Conservation (phyloP, 2,329 filamentous ascomycete genomes). For the Endoconidiophora polonica region DNA sequence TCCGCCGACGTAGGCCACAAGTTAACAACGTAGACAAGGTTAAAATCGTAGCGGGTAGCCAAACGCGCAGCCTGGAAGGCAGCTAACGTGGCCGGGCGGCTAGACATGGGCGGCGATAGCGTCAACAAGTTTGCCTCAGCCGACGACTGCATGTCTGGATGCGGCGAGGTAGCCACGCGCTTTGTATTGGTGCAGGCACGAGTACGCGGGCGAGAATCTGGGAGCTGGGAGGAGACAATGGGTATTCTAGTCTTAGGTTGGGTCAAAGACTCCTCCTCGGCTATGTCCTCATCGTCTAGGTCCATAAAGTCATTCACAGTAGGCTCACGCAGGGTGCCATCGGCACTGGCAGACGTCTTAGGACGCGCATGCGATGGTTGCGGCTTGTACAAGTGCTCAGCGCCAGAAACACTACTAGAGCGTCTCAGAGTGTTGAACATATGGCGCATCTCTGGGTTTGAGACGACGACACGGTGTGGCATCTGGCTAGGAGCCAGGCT, state of each 20-base stretch:
- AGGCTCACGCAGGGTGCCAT: conserved; percentile 29
- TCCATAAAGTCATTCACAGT: conserved; percentile 36
- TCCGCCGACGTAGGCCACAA: conserved; percentile 30
- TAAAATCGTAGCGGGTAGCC: conserved; percentile 38
- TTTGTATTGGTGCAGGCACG: conserved; percentile 7
- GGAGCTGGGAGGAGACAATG: neutral
- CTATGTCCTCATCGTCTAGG: conserved; percentile 41
- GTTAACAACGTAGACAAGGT: conserved; percentile 42
- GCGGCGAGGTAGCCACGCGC: neutral
- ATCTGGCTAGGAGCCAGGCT: neutral
- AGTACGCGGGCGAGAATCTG: conserved; percentile 1
- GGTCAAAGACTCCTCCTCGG: conserved; percentile 23
- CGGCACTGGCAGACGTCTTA: conserved; percentile 10
- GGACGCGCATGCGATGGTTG: neutral
- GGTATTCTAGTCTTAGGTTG: conserved; percentile 10
- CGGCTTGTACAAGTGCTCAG: conserved; percentile 2
- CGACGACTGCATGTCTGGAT: conserved; percentile 13
- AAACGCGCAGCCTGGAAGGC: conserved; percentile 39
- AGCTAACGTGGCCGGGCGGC: conserved; percentile 28
- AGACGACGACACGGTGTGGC: neutral
- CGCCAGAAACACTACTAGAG: conserved; percentile 9
- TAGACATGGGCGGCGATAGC: conserved; percentile 28
- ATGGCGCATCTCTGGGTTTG: conserved; percentile 6
- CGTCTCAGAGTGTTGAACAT: conserved; percentile 4
- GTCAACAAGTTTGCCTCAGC: conserved; percentile 24